Percentiles rank a stretch among this genome's conserved stretches.
phyloP scores from a whole-genome alignment of 768 basidiomycete species.

The Phlebiopsis flavidoalba region DNA sequence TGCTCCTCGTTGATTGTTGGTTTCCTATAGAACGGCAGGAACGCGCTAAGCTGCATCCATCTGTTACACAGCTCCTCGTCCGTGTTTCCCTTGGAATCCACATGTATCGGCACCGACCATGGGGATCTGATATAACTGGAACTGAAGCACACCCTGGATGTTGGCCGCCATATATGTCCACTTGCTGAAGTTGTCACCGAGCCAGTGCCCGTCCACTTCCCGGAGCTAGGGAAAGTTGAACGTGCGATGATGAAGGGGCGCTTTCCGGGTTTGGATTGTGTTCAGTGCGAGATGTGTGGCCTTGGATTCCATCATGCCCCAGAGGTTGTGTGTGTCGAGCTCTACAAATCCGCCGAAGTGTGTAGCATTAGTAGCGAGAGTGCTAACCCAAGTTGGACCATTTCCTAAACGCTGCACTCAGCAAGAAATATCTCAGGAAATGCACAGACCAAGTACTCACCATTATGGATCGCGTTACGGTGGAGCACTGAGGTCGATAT shows the following conservation, averaged over 20 bases:
- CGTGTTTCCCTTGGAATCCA: constrained; percentile 63
- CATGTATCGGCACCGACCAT: constrained; percentile 81
- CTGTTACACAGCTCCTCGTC: constrained; percentile 79
- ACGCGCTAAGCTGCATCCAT: constrained; percentile 86
- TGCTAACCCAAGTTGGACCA: constrained; percentile 45
- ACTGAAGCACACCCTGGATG: constrained; percentile 75
- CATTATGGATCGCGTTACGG: constrained; percentile 73
- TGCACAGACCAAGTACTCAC: constrained; percentile 29
- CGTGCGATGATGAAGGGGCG: constrained; percentile 70
- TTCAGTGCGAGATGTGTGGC: constrained; percentile 57
- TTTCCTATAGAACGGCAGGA: constrained; percentile 79
- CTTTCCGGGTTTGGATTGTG: constrained; percentile 45
- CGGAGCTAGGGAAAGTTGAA: constrained; percentile 64
- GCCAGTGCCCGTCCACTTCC: constrained; percentile 72
- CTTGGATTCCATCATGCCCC: constrained; percentile 67
- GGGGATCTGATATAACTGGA: constrained; percentile 80
- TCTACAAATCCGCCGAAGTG: constrained; percentile 59
- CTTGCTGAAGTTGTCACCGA: constrained; percentile 73
- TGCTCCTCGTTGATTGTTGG: constrained; percentile 63
- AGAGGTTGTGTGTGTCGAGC: constrained; percentile 66
- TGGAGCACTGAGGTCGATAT: constrained; percentile 49
- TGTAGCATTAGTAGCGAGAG: constrained; percentile 71
- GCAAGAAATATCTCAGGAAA: neutral
- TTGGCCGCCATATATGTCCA: constrained; percentile 70
- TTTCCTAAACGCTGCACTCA: constrained; percentile 30